Percentiles rank a stretch among this genome's conserved stretches.
Evolutionary conservation across 2,329 filamentous ascomycete species (phyloP).

Genomic region (Alternaria consortialis): DNA sequence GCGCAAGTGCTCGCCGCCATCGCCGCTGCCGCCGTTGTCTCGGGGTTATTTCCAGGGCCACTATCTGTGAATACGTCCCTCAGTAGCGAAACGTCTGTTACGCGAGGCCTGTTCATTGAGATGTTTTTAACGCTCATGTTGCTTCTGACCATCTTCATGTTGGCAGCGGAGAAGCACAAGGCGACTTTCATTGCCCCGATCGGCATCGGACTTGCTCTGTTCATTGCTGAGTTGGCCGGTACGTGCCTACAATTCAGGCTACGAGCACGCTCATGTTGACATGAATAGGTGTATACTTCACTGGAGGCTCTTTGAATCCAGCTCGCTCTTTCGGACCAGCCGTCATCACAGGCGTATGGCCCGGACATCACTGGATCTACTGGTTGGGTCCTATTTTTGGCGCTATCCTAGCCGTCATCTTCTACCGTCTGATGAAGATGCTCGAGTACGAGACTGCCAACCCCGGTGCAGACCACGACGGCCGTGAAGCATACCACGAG

Average conservation of each 20-base stretch:
- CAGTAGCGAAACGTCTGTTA: constrained; percentile 53
- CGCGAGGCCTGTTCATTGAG: constrained; percentile 59
- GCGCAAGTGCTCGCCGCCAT: constrained; percentile 58
- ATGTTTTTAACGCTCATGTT: constrained; percentile 61
- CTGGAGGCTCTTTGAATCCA: constrained; percentile 59
- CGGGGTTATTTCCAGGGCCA: constrained; percentile 55
- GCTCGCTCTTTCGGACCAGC: constrained; percentile 60
- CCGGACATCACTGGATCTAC: constrained; percentile 61
- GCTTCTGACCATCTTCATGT: constrained; percentile 60
- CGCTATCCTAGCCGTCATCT: constrained; percentile 56
- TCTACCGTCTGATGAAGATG: constrained; percentile 60
- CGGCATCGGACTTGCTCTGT: constrained; percentile 57
- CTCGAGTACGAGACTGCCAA: constrained; percentile 63
- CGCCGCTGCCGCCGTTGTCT: constrained; percentile 56
- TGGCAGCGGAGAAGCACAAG: constrained; percentile 54
- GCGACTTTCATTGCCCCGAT: constrained; percentile 53
- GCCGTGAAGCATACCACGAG: constrained; percentile 47
- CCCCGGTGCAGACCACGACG: constrained; percentile 58
- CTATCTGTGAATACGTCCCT: constrained; percentile 58
- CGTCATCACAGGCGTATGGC: constrained; percentile 55
- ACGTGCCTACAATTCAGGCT: constrained; percentile 2
- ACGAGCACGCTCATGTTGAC: constrained; percentile 13
- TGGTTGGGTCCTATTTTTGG: constrained; percentile 61
- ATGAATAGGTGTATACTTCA: constrained; percentile 55
- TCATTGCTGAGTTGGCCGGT: constrained; percentile 58